Evolutionary conservation across 371 early-diverging fungal species (phyloP), one percentile per base, ranked within the genome.

Genomic region (Synchytrium microbalum): DNA sequence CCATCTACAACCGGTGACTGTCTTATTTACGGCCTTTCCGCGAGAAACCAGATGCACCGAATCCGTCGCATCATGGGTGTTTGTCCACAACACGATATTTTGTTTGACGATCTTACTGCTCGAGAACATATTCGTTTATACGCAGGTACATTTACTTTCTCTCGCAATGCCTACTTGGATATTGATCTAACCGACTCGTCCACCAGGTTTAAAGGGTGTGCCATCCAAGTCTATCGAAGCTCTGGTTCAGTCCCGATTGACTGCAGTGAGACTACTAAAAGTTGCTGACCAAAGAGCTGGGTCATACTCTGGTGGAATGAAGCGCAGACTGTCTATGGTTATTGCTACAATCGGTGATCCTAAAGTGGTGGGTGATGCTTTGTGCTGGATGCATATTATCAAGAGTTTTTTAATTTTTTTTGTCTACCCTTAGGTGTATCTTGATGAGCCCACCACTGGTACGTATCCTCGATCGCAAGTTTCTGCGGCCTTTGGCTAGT

Each of bases 341-440:
- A 85, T 88, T 55, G 81, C 89, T 19, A 84, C 87, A 2, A 81
- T 92, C 38, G 88, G 89, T 26, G 86, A 86, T 67, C 88, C 89
- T 30, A 72, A 75, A 57, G 79, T 88, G n/a, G n/a, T n/a, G n/a
- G n/a, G n/a, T n/a, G n/a, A n/a, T n/a, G n/a, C n/a, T n/a, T n/a
- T n/a, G n/a, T n/a, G n/a, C n/a, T n/a, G n/a, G n/a, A n/a, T n/a
- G n/a, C n/a, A n/a, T n/a, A n/a, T n/a, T n/a, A n/a, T n/a, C n/a
- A n/a, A n/a, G n/a, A n/a, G n/a, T n/a, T n/a, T n/a, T n/a, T n/a
- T n/a, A n/a, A n/a, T n/a, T n/a, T n/a, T n/a, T 56, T n/a, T n/a
- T n/a, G n/a, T n/a, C n/a, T n/a, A n/a, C n/a, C n/a, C n/a, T n/a
- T n/a, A n/a, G n/a, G n/a, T 89, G 46, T 84, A 90, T 70, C 70